Percentiles rank a stretch among this genome's conserved stretches.
Conservation (phyloP, 441 rosid genomes). For the Hura crepitans region DNA sequence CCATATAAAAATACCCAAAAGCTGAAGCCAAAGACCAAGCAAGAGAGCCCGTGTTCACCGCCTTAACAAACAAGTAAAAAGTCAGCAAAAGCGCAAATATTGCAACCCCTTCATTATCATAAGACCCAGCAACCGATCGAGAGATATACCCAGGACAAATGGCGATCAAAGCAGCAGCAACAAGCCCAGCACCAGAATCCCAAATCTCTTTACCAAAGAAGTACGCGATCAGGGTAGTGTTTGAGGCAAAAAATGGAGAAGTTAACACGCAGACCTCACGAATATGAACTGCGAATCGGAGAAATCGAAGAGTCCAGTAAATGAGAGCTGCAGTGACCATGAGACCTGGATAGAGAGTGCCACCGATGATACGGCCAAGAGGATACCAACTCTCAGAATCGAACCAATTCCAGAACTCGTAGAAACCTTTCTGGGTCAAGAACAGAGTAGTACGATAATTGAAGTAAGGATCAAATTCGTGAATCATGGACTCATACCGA, state of each 20-base stretch:
- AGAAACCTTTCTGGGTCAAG: constrained; percentile 85
- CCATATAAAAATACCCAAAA: constrained; percentile 95
- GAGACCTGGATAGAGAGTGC: constrained; percentile 91
- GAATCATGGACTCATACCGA: constrained; percentile 98
- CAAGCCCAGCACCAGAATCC: constrained; percentile 92
- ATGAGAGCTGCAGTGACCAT: constrained; percentile 92
- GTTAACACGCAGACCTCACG: constrained; percentile 97
- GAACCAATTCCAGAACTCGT: constrained; percentile 99
- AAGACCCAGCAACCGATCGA: constrained; percentile 88
- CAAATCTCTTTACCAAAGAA: constrained; percentile 95
- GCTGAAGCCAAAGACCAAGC: constrained; percentile 91
- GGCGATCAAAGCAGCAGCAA: constrained; percentile 82
- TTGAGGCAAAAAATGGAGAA: constrained; percentile 91
- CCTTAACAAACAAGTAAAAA: constrained; percentile 88
- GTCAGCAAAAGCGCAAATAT: constrained; percentile 79
- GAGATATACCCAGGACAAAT: constrained; percentile 94
- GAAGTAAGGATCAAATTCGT: constrained; percentile 96
- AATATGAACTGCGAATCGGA: constrained; percentile 78
- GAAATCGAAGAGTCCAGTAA: constrained; percentile 61
- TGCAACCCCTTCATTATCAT: constrained; percentile 90
- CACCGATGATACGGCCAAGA: constrained; percentile 87
- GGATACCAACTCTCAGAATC: constrained; percentile 98
- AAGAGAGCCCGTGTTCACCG: constrained; percentile 82
- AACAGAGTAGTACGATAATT: constrained; percentile 89
- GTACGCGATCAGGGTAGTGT: constrained; percentile 89